Conservation (phyloP, 805 yeast genomes). For the Vanderwaltozyma yarrowii region DNA sequence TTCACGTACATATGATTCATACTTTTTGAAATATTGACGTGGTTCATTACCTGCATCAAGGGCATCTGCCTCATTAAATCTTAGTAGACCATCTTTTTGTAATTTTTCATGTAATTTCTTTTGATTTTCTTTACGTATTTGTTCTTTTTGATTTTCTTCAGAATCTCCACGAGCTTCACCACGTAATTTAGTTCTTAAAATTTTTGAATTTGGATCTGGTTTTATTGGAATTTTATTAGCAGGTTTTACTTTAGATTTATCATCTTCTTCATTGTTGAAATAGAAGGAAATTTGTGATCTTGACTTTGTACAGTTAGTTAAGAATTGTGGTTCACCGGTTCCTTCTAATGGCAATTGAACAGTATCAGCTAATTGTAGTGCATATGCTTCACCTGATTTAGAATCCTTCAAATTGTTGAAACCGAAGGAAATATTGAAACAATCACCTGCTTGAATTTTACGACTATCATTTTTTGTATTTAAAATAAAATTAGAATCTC, state of each 20-base stretch:
- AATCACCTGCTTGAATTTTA: conserved; percentile 57
- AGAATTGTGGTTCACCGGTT: conserved; percentile 44
- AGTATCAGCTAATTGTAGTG: conserved; percentile 73
- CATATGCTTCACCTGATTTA: conserved; percentile 47
- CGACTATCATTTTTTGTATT: conserved; percentile 60
- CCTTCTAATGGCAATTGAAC: conserved; percentile 42
- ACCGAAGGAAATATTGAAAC: conserved; percentile 68
- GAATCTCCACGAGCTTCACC: conserved; percentile 56
- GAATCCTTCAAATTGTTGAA: conserved; percentile 51
- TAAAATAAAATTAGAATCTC: conserved; percentile 67
- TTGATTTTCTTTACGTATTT: conserved; percentile 75
- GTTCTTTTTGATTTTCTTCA: conserved; percentile 67
- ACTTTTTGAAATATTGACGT: conserved; percentile 66
- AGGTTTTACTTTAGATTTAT: conserved; percentile 31
- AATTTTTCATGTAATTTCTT: conserved; percentile 72
- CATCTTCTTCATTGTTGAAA: conserved; percentile 60
- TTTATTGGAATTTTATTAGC: conserved; percentile 27
- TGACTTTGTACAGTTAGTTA: conserved; percentile 66
- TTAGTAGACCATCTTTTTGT: conserved; percentile 75
- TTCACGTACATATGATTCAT: conserved; percentile 90
- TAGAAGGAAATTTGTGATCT: conserved; percentile 73
- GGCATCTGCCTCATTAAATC: conserved; percentile 74
- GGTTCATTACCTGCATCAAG: conserved; percentile 39
- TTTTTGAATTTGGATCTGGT: conserved; percentile 42
- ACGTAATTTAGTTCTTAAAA: conserved; percentile 68